Evolutionary conservation across 345 rosid species (phyloP).

Genomic region (Salix caprea): DNA sequence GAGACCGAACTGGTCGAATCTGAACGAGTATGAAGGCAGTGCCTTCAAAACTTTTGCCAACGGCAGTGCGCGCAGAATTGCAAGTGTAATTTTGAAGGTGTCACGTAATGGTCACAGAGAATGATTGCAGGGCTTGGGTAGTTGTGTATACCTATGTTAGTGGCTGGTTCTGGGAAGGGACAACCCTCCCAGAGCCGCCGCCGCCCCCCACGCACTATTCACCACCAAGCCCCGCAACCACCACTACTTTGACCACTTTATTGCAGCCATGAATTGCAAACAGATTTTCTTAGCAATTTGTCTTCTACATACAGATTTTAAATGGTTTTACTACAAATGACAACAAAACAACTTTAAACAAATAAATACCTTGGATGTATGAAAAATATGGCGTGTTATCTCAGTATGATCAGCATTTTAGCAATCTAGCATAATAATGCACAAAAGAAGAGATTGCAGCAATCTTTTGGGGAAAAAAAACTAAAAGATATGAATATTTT

Average conservation of each 20-base stretch:
- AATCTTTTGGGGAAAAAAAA: neutral
- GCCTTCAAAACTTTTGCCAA: neutral
- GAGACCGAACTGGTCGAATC: neutral
- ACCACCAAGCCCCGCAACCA: neutral
- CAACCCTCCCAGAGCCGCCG: neutral
- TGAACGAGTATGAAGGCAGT: neutral
- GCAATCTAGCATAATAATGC: neutral
- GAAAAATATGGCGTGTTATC: neutral
- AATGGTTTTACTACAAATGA: neutral
- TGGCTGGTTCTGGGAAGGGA: neutral
- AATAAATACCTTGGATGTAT: neutral
- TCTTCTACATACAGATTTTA: neutral
- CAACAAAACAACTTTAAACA: neutral
- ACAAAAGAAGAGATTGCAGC: neutral
- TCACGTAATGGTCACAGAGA: neutral
- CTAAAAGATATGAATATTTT: neutral
- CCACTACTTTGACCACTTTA: neutral
- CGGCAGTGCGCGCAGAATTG: neutral
- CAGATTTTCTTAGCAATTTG: neutral
- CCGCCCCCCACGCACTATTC: neutral
- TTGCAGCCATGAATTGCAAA: neutral
- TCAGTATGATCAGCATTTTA: neutral
- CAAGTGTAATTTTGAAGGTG: neutral
- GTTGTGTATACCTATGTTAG: neutral
- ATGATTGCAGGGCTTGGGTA: neutral